Percentiles rank a stretch among this genome's conserved stretches.
phyloP scores from a whole-genome alignment of 1,284 basidiomycete species.

The Rhodotorula mucilaginosa region DNA sequence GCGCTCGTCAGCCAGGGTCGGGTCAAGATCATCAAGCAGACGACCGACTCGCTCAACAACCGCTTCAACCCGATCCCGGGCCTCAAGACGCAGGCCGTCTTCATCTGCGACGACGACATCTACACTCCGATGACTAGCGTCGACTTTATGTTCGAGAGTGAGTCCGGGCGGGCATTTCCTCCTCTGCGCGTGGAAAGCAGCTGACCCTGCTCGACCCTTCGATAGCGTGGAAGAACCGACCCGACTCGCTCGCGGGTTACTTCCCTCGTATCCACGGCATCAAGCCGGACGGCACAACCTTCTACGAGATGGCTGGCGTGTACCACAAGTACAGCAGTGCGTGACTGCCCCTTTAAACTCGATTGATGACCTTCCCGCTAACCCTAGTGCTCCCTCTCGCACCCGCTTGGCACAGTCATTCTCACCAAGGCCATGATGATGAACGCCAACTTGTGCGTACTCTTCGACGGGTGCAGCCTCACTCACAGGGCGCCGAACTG shows the following conservation, averaged over 20 bases:
- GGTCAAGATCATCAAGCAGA: conserved; percentile 3
- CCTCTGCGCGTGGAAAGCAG: too few relatives aligned
- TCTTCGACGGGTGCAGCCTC: background rate
- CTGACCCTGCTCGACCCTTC: too few relatives aligned
- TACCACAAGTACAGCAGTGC: conserved; percentile 6
- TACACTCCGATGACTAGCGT: background rate
- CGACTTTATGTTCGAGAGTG: conserved; percentile 6
- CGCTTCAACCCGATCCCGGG: conserved; percentile 8
- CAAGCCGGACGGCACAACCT: conserved; percentile 6
- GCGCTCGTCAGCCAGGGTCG: conserved; percentile 1
- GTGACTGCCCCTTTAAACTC: background rate
- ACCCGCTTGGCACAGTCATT: background rate
- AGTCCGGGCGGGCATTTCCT: background rate
- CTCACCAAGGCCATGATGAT: conserved; percentile 10
- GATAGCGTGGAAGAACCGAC: background rate
- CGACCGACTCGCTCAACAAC: conserved; percentile 9
- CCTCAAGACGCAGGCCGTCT: conserved; percentile 14
- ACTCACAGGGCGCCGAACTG: background rate
- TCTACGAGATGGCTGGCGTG: conserved; percentile 9
- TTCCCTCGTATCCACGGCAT: conserved; percentile 7
- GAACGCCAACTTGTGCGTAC: conserved; percentile 11
- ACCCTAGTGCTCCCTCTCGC: background rate
- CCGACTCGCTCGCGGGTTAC: conserved; percentile 3
- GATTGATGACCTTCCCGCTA: background rate
- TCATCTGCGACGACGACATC: conserved; percentile 12